A percentile compares a stretch with the other conserved stretches of the same genome.
phyloP scores from a whole-genome alignment of 148 eudicot species.

The Cornus kousa region DNA sequence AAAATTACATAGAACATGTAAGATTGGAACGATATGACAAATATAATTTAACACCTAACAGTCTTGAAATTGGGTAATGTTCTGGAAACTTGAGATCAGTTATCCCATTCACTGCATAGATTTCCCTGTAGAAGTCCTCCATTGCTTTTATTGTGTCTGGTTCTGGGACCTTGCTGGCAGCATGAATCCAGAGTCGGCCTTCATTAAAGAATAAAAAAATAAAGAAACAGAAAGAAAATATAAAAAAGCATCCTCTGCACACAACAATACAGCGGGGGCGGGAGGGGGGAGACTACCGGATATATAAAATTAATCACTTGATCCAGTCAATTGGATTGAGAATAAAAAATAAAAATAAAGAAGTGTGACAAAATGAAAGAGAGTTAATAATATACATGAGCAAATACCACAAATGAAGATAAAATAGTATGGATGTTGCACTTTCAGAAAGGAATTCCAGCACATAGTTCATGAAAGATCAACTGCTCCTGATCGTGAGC shows the following conservation, averaged over 20 bases:
- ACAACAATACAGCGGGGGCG: too few relatives aligned
- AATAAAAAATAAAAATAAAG: too few relatives aligned
- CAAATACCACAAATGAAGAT: too few relatives aligned
- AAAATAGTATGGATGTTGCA: too few relatives aligned
- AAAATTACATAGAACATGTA: not conserved
- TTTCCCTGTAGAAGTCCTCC: slow-evolving; percentile 87
- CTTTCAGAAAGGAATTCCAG: too few relatives aligned
- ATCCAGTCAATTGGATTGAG: too few relatives aligned
- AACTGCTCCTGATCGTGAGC: too few relatives aligned
- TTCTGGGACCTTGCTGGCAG: slow-evolving; percentile 89
- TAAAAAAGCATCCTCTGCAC: not conserved
- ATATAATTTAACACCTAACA: slow-evolving; percentile 52
- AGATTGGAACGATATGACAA: not conserved
- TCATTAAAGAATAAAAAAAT: not conserved
- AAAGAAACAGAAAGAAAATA: not conserved
- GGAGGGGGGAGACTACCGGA: too few relatives aligned
- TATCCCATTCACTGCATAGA: slow-evolving; percentile 73
- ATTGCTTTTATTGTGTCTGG: slow-evolving; percentile 75
- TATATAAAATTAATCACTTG: too few relatives aligned
- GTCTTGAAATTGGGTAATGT: slow-evolving; percentile 72
- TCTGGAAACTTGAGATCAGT: slow-evolving; percentile 80
- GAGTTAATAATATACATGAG: too few relatives aligned
- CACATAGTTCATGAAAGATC: too few relatives aligned
- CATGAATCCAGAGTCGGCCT: slow-evolving; percentile 96
- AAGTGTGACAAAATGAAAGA: too few relatives aligned